Percentiles rank a stretch among this genome's conserved stretches.
Conservation (phyloP, 106 monocot species). For the Allium fistulosum region DNA sequence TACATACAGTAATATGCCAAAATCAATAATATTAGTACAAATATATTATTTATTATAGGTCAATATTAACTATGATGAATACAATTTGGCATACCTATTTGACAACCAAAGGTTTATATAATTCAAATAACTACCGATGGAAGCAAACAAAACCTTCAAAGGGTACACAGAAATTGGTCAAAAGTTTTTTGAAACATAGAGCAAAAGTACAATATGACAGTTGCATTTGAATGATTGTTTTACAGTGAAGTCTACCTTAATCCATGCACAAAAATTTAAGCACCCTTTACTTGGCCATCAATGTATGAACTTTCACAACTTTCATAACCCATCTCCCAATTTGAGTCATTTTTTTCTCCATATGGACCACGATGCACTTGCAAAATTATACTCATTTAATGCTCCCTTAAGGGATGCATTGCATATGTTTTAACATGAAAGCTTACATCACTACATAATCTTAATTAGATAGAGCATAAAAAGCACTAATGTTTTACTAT, state of each 20-base stretch:
- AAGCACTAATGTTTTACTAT: neutral
- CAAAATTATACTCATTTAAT: neutral
- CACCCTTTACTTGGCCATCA: constrained; percentile 6
- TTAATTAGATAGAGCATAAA: neutral
- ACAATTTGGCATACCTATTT: neutral
- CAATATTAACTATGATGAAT: neutral
- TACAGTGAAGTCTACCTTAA: neutral
- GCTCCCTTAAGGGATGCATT: constrained; percentile 27
- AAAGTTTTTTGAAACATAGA: constrained; percentile 3
- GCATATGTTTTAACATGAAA: neutral
- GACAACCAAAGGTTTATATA: no score
- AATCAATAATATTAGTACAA: constrained; percentile 14
- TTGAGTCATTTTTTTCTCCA: constrained; percentile 5
- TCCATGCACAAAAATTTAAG: constrained; percentile 3
- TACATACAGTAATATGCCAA: neutral
- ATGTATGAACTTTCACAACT: constrained; percentile 5
- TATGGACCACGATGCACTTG: constrained; percentile 17
- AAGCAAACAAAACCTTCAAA: neutral
- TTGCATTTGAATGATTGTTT: neutral
- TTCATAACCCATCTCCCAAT: neutral
- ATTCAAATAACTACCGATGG: no score
- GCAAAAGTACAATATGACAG: constrained; percentile 4
- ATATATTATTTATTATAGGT: neutral
- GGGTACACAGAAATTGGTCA: neutral
- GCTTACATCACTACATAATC: neutral